Conservation (phyloP, 805 yeast species). For the Clavispora carvajalis region DNA sequence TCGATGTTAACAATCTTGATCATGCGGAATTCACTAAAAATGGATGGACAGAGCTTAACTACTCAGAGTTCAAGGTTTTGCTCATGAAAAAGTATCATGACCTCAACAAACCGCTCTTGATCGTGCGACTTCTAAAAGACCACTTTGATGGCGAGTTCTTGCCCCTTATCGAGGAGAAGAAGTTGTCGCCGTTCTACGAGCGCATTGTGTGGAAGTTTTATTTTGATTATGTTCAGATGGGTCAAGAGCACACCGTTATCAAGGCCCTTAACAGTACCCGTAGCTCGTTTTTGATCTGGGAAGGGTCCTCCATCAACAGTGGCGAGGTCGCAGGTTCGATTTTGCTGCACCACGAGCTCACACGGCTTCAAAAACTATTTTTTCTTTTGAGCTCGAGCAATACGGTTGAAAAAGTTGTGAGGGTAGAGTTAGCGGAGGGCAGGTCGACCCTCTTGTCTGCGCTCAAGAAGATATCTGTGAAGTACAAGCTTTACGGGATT, state of each 20-base stretch:
- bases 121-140: constrained; percentile 25
- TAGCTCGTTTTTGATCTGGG: constrained; percentile 36
- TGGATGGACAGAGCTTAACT: constrained; percentile 18
- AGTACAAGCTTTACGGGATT: constrained; percentile 21
- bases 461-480: constrained; percentile 29
- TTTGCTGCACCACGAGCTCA: constrained; percentile 12
- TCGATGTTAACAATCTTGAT: constrained; percentile 17
- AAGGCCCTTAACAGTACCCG: constrained; percentile 16
- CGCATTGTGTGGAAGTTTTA: constrained; percentile 38
- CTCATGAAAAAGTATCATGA: constrained; percentile 34
- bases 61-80: constrained; percentile 25
- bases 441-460: constrained; percentile 19
- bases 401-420: constrained; percentile 12
- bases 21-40: constrained; percentile 15
- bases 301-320: constrained; percentile 18
- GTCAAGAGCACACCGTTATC: constrained; percentile 21
- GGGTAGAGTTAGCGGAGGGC: constrained; percentile 9
- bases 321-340: constrained; percentile 6
- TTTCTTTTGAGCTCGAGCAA: constrained; percentile 17
- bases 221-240: constrained; percentile 26
- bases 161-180: constrained; percentile 18
- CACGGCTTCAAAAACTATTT: constrained; percentile 22
- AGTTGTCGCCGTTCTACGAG: constrained; percentile 33
- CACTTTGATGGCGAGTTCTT: constrained; percentile 21
- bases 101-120: constrained; percentile 26